Conservation (phyloP, 768 basidiomycete species). For the Tephrocybe sp. region DNA sequence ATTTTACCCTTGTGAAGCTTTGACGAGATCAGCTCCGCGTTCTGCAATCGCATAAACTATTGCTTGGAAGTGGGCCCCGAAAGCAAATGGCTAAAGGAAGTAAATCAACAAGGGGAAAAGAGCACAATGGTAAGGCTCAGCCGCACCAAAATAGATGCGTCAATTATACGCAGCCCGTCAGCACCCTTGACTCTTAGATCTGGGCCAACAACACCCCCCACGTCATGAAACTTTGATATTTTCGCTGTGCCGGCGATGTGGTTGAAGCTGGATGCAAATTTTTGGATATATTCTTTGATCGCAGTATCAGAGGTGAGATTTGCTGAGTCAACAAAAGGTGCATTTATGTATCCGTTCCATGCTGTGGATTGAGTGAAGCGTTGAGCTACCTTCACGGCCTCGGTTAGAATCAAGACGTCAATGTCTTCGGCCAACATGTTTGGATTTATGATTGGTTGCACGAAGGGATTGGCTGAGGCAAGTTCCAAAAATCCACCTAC, state of each 20-base stretch:
- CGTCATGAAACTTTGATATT: neutral
- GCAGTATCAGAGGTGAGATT: conserved; percentile 6
- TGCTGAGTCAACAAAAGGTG: conserved; percentile 2
- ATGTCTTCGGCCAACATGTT: conserved; percentile 6
- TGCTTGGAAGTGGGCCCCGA: conserved; percentile 9
- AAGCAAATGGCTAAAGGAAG: neutral
- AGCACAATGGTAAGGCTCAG: neutral
- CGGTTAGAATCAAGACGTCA: conserved; percentile 4
- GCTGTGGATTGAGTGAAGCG: conserved; percentile 4
- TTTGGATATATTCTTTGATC: conserved; percentile 3
- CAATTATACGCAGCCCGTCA: conserved; percentile 1
- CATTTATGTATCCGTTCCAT: conserved; percentile 6
- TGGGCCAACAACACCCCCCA: conserved; percentile 5
- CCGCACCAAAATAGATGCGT: conserved; percentile 8
- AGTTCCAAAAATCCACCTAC: conserved; percentile 11
- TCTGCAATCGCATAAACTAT: conserved; percentile 7
- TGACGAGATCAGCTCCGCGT: conserved; percentile 8
- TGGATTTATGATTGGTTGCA: conserved; percentile 14
- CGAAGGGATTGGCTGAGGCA: conserved; percentile 10
- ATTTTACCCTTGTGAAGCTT: too few relatives aligned
- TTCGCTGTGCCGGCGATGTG: conserved; percentile 5
- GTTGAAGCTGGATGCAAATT: conserved; percentile 1
- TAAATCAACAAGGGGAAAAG: neutral
- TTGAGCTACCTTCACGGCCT: conserved; percentile 2
- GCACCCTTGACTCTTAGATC: conserved; percentile 10